Evolutionary conservation across 805 yeast species (phyloP).

Genomic region (Starmerella stigmatis): DNA sequence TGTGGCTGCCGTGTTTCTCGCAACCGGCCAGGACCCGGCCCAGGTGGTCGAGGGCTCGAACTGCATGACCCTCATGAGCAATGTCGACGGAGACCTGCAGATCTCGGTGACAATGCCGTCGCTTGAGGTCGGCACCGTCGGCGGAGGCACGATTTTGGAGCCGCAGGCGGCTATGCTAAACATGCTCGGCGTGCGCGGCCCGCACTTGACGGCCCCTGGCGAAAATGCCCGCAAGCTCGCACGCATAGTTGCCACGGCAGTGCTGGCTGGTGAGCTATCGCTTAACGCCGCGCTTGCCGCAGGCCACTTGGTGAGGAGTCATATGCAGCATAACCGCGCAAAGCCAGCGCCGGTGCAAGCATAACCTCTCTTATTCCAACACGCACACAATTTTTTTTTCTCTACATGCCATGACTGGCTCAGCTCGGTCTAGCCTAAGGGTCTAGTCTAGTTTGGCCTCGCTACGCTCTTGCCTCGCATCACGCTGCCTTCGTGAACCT

Average conservation of each 20-base stretch:
- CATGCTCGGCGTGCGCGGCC: conserved; percentile 87
- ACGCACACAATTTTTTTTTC: no score
- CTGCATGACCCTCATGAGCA: conserved; percentile 92
- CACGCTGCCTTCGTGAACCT: no score
- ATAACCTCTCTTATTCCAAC: no score
- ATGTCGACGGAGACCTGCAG: conserved; percentile 65
- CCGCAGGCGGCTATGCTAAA: conserved; percentile 97
- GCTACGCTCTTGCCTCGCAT: no score
- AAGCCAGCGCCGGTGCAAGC: conserved; percentile 34
- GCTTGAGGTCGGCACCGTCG: conserved; percentile 97
- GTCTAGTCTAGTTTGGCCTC: no score
- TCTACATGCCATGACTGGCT: no score
- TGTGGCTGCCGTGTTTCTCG: conserved; percentile 86
- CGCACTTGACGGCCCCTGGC: conserved; percentile 89
- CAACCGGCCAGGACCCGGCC: conserved; percentile 99
- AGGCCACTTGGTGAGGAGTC: conserved; percentile 95
- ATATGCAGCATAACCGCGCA: conserved; percentile 87
- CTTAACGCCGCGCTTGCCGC: conserved; percentile 94
- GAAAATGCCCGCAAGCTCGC: conserved; percentile 91
- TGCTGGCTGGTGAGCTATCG: conserved; percentile 90
- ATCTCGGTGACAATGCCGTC: conserved; percentile 99
- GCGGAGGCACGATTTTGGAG: conserved; percentile 96
- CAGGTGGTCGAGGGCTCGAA: conserved; percentile 96
- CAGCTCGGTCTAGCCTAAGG: no score
- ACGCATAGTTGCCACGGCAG: conserved; percentile 83